phyloP scores from a whole-genome alignment of 23 red algal species.

The Gracilaria domingensis region DNA sequence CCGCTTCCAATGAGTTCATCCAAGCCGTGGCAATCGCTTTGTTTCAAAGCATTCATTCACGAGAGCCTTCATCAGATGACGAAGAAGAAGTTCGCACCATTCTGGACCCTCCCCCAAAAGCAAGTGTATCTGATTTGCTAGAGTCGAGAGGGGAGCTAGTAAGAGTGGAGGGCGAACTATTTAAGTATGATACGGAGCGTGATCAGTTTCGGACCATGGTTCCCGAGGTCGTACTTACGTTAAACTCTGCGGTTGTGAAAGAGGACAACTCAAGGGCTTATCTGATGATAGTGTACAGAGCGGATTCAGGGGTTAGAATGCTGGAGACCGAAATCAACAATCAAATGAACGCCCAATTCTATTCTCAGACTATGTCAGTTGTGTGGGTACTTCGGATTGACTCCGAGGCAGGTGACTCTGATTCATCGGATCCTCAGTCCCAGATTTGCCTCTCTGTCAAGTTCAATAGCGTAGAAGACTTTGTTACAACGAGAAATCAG shows the following conservation, averaged over 20 bases:
- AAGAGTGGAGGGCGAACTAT: conserved; percentile 48
- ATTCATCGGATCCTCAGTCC: conserved; percentile 20
- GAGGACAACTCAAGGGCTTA: conserved; percentile 69
- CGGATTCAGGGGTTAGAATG: conserved; percentile 43
- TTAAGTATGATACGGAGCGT: conserved; percentile 52
- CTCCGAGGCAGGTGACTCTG: conserved; percentile 18
- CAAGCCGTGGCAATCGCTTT: conserved; percentile 36
- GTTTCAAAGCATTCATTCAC: conserved; percentile 59
- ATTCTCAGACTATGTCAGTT: conserved; percentile 42
- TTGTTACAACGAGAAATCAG: conserved; percentile 69
- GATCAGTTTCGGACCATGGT: conserved; percentile 52
- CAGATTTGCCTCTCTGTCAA: conserved; percentile 63
- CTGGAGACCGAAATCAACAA: conserved; percentile 64
- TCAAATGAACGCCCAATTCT: conserved; percentile 72
- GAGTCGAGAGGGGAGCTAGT: conserved; percentile 49
- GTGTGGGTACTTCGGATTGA: conserved; percentile 72
- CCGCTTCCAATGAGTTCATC: conserved; percentile 6
- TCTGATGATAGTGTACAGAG: conserved; percentile 49
- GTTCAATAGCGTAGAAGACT: conserved; percentile 53
- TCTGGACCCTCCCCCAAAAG: background rate
- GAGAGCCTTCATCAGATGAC: conserved; percentile 28
- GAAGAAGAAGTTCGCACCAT: conserved; percentile 22
- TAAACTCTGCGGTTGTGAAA: conserved; percentile 69
- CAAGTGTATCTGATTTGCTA: conserved; percentile 49
- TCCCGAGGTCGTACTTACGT: conserved; percentile 49